Evolutionary conservation across 179 eudicot genomes (phyloP).

Genomic region (Spergularia azorica): DNA sequence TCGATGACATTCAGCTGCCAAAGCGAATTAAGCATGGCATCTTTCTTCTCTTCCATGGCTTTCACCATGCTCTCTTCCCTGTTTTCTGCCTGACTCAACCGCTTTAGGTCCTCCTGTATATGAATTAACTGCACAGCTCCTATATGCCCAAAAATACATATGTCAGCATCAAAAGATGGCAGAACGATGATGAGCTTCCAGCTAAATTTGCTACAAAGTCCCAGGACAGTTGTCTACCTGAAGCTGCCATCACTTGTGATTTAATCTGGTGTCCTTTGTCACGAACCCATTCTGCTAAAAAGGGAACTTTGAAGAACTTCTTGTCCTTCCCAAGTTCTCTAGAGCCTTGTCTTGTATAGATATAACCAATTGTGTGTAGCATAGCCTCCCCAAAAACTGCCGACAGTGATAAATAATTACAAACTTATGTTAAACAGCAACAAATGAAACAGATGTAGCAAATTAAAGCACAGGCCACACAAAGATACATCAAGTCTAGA

Average conservation of each 20-base stretch:
- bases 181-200: constrained; percentile 5
- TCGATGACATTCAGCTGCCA: constrained; percentile 96
- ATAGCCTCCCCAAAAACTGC: constrained; percentile 95
- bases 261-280: constrained; percentile 88
- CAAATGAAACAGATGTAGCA: constrained; percentile 3
- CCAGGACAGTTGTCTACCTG: constrained; percentile 48
- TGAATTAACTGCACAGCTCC: constrained; percentile 81
- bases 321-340: constrained; percentile 81
- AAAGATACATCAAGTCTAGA: not conserved
- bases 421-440: not conserved
- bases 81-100: constrained; percentile 61
- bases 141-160: constrained; percentile 26
- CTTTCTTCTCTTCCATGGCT: constrained; percentile 84
- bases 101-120: constrained; percentile 76
- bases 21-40: constrained; percentile 79
- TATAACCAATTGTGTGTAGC: constrained; percentile 95
- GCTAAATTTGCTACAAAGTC: not conserved
- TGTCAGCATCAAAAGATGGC: not conserved
- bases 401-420: constrained; percentile 15
- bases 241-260: constrained; percentile 91
- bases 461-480: not conserved
- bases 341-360: constrained; percentile 91
- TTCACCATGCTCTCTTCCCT: constrained; percentile 64
- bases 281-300: constrained; percentile 94
- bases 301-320: constrained; percentile 75